Percentiles rank a stretch among this genome's conserved stretches.
Evolutionary conservation across 192 early-diverging fungal species (phyloP).

Genomic region (Physocladia obscura): DNA sequence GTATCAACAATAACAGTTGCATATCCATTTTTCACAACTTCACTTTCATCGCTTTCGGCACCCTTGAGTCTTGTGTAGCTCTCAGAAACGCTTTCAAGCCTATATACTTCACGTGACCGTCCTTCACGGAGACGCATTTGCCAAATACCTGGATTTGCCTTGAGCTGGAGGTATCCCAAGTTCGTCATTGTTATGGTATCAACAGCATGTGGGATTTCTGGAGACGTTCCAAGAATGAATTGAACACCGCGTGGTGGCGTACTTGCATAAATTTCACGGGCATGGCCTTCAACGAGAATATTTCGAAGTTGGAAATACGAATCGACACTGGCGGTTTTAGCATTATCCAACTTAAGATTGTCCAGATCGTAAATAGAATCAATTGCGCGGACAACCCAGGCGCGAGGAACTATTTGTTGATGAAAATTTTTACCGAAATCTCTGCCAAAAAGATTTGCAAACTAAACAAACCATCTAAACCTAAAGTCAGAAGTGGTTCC

Average conservation of each 20-base stretch:
- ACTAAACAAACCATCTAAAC: conserved; percentile 65
- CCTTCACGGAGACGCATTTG: conserved; percentile 75
- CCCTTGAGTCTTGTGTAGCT: background rate
- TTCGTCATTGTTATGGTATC: conserved; percentile 99
- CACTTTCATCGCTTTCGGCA: background rate
- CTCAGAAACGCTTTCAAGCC: conserved; percentile 61
- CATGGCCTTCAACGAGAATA: conserved; percentile 89
- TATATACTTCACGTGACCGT: conserved; percentile 76
- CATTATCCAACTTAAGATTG: conserved; percentile 70
- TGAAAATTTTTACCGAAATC: background rate
- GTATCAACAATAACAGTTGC: conserved; percentile 65
- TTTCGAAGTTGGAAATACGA: conserved; percentile 78
- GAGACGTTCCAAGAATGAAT: conserved; percentile 75
- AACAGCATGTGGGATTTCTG: conserved; percentile 55
- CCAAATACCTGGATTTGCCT: conserved; percentile 91
- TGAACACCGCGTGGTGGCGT: conserved; percentile 89
- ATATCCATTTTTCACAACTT: conserved; percentile 36
- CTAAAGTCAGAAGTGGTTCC: conserved; percentile 80
- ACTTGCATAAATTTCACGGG: conserved; percentile 64
- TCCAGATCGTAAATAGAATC: conserved; percentile 87
- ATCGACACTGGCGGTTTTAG: conserved; percentile 52
- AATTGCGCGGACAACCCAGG: conserved; percentile 86
- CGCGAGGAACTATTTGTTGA: conserved; percentile 55
- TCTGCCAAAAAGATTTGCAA: background rate
- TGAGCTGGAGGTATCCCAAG: conserved; percentile 93